phyloP scores from a whole-genome alignment of 768 basidiomycete species.

The Coprinopsis marcescibilis region DNA sequence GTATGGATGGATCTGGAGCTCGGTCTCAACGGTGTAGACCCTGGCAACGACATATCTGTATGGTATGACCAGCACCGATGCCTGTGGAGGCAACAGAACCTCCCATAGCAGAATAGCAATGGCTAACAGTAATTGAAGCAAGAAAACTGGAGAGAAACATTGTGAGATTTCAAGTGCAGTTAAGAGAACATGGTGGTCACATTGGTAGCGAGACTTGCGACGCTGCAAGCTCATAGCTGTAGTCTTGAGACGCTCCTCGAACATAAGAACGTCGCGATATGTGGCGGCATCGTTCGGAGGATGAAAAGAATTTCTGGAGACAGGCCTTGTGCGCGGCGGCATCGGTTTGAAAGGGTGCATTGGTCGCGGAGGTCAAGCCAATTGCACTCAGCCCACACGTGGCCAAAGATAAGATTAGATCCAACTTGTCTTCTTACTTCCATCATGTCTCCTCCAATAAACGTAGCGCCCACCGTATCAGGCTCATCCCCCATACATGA shows the following conservation, averaged over 20 bases:
- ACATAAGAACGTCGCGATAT: constrained; percentile 82
- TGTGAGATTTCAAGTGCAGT: constrained; percentile 16
- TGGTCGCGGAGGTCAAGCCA: constrained; percentile 1
- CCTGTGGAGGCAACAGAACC: constrained; percentile 59
- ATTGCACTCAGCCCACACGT: background rate
- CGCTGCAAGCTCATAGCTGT: constrained; percentile 78
- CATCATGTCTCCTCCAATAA: constrained; percentile 19
- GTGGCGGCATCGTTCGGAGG: constrained; percentile 55
- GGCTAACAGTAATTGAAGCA: constrained; percentile 58
- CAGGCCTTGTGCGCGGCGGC: constrained; percentile 7
- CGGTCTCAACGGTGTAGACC: constrained; percentile 33
- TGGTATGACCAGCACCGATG: constrained; percentile 60
- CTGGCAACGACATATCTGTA: constrained; percentile 46
- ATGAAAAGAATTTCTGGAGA: constrained; percentile 3
- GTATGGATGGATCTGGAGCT: constrained; percentile 61
- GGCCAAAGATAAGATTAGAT: constrained; percentile 1
- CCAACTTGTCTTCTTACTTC: no score
- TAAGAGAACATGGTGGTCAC: constrained; percentile 33
- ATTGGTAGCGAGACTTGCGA: constrained; percentile 77
- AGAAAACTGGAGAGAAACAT: constrained; percentile 52
- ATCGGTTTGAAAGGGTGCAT: constrained; percentile 5
- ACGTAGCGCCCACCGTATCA: constrained; percentile 25
- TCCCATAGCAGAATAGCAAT: constrained; percentile 72
- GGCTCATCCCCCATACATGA: constrained; percentile 26
- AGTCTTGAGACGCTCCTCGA: constrained; percentile 95